Evolutionary conservation across 23 red algal genomes (phyloP).

Genomic region (Gracilariopsis chorda): DNA sequence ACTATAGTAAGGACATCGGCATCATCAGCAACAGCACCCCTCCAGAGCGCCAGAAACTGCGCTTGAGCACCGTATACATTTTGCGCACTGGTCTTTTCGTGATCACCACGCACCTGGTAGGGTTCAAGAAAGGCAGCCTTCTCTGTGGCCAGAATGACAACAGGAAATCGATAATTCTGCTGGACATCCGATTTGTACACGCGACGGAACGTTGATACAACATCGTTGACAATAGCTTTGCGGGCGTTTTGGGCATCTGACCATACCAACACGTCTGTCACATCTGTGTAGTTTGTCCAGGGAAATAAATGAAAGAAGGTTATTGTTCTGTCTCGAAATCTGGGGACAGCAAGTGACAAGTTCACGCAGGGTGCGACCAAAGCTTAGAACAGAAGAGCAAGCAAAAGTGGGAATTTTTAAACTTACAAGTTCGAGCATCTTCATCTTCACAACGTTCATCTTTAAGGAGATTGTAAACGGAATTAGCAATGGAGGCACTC

Average conservation of each 20-base stretch:
- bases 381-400: background rate
- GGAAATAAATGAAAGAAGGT: no score
- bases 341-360: no score
- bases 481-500: background rate
- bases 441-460: slow-evolving; percentile 1
- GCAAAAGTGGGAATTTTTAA: background rate
- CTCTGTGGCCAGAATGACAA: slow-evolving; percentile 1
- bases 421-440: background rate
- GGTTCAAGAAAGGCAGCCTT: background rate
- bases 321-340: no score
- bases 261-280: background rate
- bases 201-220: background rate
- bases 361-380: no score
- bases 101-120: background rate
- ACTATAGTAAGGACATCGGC: background rate
- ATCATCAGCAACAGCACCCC: background rate
- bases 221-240: background rate
- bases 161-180: background rate
- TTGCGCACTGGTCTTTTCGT: no score
- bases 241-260: background rate
- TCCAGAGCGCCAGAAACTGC: background rate
- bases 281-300: background rate
- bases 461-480: background rate
- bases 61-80: background rate
- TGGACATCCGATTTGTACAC: background rate